These are phyloP conservation scores for Malus orientalis DNA, from an alignment of 306 rosid species.

Conservation along the genomic window DNA sequence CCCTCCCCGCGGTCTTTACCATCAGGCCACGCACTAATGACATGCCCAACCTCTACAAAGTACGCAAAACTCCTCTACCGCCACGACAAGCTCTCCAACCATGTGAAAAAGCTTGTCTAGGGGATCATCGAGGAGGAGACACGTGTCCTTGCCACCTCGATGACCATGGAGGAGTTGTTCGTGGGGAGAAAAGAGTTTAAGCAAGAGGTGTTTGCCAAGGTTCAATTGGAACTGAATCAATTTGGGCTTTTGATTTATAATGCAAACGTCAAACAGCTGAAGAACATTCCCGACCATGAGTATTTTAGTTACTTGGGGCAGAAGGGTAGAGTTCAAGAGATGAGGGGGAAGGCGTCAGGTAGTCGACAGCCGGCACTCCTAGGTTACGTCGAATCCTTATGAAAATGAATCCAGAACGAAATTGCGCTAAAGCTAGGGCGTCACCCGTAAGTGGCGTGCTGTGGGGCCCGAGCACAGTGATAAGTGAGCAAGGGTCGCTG, in stretches of 20 bases:
- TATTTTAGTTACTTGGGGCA: conserved; percentile 52
- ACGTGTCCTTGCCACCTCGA: conserved; percentile 42
- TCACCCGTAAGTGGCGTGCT: too few relatives aligned
- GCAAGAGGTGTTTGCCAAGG: conserved; percentile 40
- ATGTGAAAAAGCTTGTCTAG: conserved; percentile 38
- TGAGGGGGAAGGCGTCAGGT: too few relatives aligned
- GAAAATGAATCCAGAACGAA: too few relatives aligned
- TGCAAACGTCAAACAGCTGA: conserved; percentile 50
- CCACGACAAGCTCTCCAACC: conserved; percentile 37
- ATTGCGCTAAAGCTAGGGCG: too few relatives aligned
- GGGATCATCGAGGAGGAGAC: conserved; percentile 54
- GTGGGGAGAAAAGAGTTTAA: conserved; percentile 38
- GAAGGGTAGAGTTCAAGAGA: conserved; percentile 23
- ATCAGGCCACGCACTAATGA: conserved; percentile 39
- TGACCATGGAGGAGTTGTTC: conserved; percentile 50
- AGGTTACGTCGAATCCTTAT: too few relatives aligned
- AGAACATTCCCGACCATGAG: conserved; percentile 43
- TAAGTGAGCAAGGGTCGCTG: too few relatives aligned
- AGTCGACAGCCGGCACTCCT: too few relatives aligned
- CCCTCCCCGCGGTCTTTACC: conserved; percentile 51
- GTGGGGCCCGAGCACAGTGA: too few relatives aligned
- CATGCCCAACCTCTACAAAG: conserved; percentile 1
- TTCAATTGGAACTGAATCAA: conserved; percentile 44
- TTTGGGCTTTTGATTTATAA: conserved; percentile 52
- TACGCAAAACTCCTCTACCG: conserved; percentile 39